phyloP scores from a whole-genome alignment of 1,139 yeast genomes.

The Yamadazyma sp. region DNA sequence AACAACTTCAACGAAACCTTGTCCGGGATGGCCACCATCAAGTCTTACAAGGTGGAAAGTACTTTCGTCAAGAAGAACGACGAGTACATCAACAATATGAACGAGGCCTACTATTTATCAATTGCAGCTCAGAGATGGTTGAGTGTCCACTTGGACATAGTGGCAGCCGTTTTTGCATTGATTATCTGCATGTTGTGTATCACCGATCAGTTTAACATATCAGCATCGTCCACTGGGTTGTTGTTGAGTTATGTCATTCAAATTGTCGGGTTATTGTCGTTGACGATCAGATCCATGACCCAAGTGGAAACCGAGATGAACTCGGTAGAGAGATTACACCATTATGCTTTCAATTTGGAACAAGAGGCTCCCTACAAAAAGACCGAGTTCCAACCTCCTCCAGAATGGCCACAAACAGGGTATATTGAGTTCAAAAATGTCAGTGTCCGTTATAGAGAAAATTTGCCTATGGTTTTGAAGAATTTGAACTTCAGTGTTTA shows the following conservation, averaged over 20 bases:
- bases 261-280: conserved; percentile 44
- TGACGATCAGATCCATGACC: conserved; percentile 44
- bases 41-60: conserved; percentile 33
- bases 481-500: conserved; percentile 75
- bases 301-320: conserved; percentile 51
- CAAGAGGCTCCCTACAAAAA: conserved; percentile 72
- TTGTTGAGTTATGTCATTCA: conserved; percentile 44
- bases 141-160: conserved; percentile 39
- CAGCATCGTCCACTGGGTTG: conserved; percentile 47
- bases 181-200: conserved; percentile 42
- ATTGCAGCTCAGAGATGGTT: conserved; percentile 50
- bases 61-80: conserved; percentile 38
- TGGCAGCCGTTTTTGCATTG: conserved; percentile 40
- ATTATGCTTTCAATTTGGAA: conserved; percentile 50
- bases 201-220: conserved; percentile 38
- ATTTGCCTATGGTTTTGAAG: conserved; percentile 85
- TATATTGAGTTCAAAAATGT: conserved; percentile 71
- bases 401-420: conserved; percentile 84
- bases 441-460: conserved; percentile 81
- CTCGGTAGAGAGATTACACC: conserved; percentile 45
- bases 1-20: conserved; percentile 48
- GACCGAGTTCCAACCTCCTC: conserved; percentile 68
- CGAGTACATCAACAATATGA: conserved; percentile 36
- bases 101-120: conserved; percentile 43
- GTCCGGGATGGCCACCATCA: conserved; percentile 46